phyloP scores from a whole-genome alignment of 2,329 filamentous ascomycete genomes.

The Aureobasidium sp. region DNA sequence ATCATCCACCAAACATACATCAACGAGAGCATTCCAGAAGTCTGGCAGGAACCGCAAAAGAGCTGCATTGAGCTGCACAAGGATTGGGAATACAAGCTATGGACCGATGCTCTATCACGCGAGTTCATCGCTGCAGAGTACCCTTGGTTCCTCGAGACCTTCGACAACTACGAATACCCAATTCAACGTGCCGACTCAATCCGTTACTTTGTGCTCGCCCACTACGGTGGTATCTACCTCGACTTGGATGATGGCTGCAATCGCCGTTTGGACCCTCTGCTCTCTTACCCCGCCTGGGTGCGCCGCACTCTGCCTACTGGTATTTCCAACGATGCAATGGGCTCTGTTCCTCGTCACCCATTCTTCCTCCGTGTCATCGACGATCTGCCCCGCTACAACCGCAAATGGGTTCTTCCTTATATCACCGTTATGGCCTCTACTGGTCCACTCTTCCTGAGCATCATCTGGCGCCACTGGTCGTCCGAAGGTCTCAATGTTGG shows the following conservation, averaged over 20 bases:
- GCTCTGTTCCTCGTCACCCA: constrained; percentile 60
- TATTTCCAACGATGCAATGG: constrained; percentile 76
- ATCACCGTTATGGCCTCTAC: constrained; percentile 75
- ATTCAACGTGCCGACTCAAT: constrained; percentile 66
- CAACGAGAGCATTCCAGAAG: constrained; percentile 58
- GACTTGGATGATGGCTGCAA: constrained; percentile 68
- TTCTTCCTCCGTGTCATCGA: constrained; percentile 66
- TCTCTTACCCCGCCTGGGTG: constrained; percentile 63
- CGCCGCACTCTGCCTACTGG: constrained; percentile 66
- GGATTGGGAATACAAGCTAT: constrained; percentile 73
- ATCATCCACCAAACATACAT: constrained; percentile 73
- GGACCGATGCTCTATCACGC: constrained; percentile 62
- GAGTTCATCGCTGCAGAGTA: constrained; percentile 67
- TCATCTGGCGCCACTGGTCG: constrained; percentile 69
- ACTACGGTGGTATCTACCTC: constrained; percentile 74
- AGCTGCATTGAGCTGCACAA: constrained; percentile 60
- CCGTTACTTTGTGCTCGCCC: constrained; percentile 68
- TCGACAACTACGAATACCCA: constrained; percentile 63
- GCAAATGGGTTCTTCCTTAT: constrained; percentile 61
- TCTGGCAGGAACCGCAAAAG: constrained; percentile 58
- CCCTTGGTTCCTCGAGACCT: constrained; percentile 61
- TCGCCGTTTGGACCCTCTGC: constrained; percentile 58
- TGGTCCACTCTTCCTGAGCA: constrained; percentile 65
- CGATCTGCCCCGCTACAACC: constrained; percentile 57
- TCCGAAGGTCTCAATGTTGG: constrained; percentile 37